These are phyloP conservation scores for Sicyos edulis DNA, from an alignment of 306 rosid genomes.

Conservation along the genomic window DNA sequence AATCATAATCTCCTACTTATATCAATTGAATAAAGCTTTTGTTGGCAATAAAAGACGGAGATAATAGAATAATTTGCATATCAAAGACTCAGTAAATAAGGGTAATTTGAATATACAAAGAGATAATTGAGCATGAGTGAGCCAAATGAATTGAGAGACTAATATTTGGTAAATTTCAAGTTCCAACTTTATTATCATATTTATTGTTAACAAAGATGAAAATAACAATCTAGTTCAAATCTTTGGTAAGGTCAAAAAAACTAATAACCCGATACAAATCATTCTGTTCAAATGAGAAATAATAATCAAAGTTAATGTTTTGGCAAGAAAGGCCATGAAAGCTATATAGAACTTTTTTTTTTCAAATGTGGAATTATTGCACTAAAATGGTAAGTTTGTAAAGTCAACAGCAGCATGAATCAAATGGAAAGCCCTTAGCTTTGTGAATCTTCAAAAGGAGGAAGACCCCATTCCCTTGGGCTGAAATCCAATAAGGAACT, in stretches of 20 bases:
- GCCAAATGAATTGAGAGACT: not conserved
- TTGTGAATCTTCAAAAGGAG: constrained; percentile 58
- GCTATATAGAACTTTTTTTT: not conserved
- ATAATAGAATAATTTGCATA: too few species aligned
- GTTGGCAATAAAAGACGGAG: too few species aligned
- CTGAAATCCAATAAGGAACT: constrained; percentile 70
- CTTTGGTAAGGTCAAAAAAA: not conserved
- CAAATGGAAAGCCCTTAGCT: constrained; percentile 25
- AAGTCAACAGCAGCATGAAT: not conserved
- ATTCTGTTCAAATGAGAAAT: not conserved
- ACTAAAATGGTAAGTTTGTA: not conserved
- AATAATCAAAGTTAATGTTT: not conserved
- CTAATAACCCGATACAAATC: not conserved
- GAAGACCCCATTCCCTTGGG: constrained; percentile 79
- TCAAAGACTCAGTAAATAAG: not conserved
- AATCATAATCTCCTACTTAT: too few species aligned
- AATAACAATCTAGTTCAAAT: not conserved
- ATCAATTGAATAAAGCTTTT: too few species aligned
- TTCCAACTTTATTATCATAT: not conserved
- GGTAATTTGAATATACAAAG: not conserved
- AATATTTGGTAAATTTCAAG: not conserved
- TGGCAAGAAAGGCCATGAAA: not conserved
- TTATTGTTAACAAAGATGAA: not conserved
- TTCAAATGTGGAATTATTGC: not conserved
- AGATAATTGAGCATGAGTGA: not conserved